phyloP scores from a whole-genome alignment of 805 yeast species.

The Candida incommunis region DNA sequence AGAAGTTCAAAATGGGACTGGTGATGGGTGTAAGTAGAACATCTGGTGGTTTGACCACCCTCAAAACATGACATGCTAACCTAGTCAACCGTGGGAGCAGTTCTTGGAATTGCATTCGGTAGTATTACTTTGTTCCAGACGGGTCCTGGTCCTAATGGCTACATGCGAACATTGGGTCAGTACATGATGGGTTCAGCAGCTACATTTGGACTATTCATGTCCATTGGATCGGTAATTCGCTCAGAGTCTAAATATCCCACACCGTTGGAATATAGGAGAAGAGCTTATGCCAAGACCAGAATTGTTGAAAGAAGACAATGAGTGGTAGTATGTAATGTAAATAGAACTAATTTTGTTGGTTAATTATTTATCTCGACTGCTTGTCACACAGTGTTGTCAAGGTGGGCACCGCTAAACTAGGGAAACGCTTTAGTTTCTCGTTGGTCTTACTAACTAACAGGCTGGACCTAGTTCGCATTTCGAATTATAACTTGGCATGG shows the following conservation, averaged over 20 bases:
- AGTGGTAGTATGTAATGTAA: background rate
- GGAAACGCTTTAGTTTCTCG: no score
- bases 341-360: no score
- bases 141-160: constrained; percentile 98
- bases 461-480: no score
- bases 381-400: no score
- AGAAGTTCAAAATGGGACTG: constrained; percentile 96
- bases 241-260: constrained; percentile 15
- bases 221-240: constrained; percentile 63
- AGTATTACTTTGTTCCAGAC: constrained; percentile 79
- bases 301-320: background rate
- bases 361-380: no score
- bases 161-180: constrained; percentile 91
- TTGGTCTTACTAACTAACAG: no score
- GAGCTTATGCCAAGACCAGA: background rate
- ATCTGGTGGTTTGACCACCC: background rate
- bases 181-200: constrained; percentile 94
- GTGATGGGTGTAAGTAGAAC: constrained; percentile 65
- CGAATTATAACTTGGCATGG: no score
- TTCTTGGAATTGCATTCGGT: constrained; percentile 89
- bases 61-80: background rate
- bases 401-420: no score
- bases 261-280: background rate
- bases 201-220: constrained; percentile 92
- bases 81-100: constrained; percentile 69